Base-by-base conservation (phyloP, 1,284 basidiomycete genomes). In the Phellopilus nigrolimitatus region DNA sequence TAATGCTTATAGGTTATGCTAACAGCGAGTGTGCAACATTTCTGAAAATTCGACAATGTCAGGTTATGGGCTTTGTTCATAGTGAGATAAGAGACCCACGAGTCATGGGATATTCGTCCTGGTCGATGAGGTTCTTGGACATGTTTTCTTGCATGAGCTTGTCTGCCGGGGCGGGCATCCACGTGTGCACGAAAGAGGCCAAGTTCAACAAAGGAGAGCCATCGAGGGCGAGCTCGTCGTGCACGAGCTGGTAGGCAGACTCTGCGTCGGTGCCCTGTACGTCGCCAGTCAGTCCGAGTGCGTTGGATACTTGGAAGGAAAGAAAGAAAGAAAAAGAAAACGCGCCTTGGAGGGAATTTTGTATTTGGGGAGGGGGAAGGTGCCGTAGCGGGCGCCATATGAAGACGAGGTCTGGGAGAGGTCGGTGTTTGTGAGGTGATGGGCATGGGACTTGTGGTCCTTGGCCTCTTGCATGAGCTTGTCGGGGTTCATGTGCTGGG, bases 21-120 rank as follows among this genome's bases (percentile, higher is more conserved):
- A 66, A 71, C 84, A 92, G 56, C 88, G 82, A n/a, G 82, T 83
- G 64, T 92, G 90, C 46, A 93, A 76, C 27, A 80, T 69, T 66
- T 86, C 82, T 82, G 57, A 21, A 27, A 21, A 25, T 43, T 27
- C 28, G 40, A 15, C 48, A 37, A n/a, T 13, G 13, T 49, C 40
- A 37, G 41, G 15, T 34, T 25, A 31, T 28, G 31, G 28, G 25
- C 12, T 42, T 50, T 49, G 34, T 37, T 3, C 9, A 49, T 42
- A 59, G 38, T 42, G 50, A n/a, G 22, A 53, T 49, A 27, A 42
- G 6, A 39, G 53, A 66, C 74, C 45, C 62, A 82, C 84, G 84
- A 0, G 88, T 89, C 51, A 85, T 81, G 13, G 92, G 92, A 66
- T 97, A 97, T 67, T 95, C 91, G 62, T 95, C 95, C 62, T 86